These are phyloP conservation scores for Aspergillus candidus DNA, from an alignment of 2,329 filamentous ascomycete genomes.

Conservation along the genomic window DNA sequence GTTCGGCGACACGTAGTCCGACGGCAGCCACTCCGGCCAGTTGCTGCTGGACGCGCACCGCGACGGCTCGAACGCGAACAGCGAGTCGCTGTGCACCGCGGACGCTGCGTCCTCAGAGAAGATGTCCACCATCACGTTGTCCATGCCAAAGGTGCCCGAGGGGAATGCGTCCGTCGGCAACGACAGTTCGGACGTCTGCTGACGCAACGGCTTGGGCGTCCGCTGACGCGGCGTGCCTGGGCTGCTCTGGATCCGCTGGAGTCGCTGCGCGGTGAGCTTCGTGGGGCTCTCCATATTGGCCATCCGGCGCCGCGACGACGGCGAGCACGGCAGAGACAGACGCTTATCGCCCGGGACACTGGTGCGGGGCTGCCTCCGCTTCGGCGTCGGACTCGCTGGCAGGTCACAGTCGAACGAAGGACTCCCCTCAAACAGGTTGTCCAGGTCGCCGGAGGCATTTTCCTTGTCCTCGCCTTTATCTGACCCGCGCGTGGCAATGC, in stretches of 20 bases:
- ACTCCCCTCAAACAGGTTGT: conserved; percentile 60
- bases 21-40: conserved; percentile 36
- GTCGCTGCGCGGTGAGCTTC: conserved; percentile 27
- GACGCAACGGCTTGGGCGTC: conserved; percentile 20
- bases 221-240: conserved; percentile 17
- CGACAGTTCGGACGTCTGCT: conserved; percentile 12
- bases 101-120: conserved; percentile 29
- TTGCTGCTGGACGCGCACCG: conserved; percentile 19
- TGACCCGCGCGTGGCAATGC: conserved; percentile 29
- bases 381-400: conserved; percentile 48
- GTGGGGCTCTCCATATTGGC: conserved; percentile 21
- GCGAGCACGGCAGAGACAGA: conserved; percentile 35
- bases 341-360: conserved; percentile 31
- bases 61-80: conserved; percentile 23
- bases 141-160: conserved; percentile 25
- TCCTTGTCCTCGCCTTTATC: conserved; percentile 51
- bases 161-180: conserved; percentile 21
- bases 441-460: conserved; percentile 50
- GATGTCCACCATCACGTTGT: conserved; percentile 35
- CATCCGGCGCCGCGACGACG: conserved; percentile 23
- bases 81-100: conserved; percentile 19
- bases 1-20: conserved; percentile 29
- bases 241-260: conserved; percentile 28
- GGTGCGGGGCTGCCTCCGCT: conserved; percentile 49
- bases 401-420: conserved; percentile 47